Base-by-base conservation (phyloP, 179 eudicot genomes). In the Beta lomatogona region DNA sequence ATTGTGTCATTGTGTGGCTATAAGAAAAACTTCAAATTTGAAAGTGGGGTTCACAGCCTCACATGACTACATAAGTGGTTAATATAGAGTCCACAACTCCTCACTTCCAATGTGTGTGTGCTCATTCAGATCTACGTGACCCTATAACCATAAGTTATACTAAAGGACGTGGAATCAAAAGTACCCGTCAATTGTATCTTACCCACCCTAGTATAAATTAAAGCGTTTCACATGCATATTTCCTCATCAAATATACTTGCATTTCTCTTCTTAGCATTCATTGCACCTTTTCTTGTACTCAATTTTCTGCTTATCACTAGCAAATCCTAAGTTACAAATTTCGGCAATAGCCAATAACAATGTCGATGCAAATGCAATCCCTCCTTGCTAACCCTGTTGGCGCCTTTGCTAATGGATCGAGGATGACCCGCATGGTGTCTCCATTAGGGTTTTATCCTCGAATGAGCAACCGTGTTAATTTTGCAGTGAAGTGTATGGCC, bases 401-500 rank as follows among this genome's bases (percentile, higher is more conserved):
- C 1, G 70, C 81, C 25, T 31, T 78, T 8, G 60, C 52, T 8
- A 83, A 16, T 9, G 57, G 79, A 19, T 71, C 84, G 41, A 73
- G 82, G 50, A 44, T 68, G 9, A 76, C 68, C 13, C 48, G 15
- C 8, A 57, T 60, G 59, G 69, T 75, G 16, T 22, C 5, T 13
- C 44, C 77, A 21, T 11, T 63, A 16, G 57, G 82, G 76, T 63
- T 64, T 15, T 45, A 53, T 50, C 75, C 85, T 3, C 80, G 61
- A 6, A 54, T 76, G 31, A 76, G 65, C 31, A 86, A 55, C 77
- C 86, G 45, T 19, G 80, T 68, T 19, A 71, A 64, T 50, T 9
- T 87, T 36, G 80, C 44, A 60, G 87, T 90, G 3, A 84, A 80
- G 71, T 85, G 91, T 84, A 82, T 84, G 87, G 82, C 88, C 0